Conservation (phyloP, 805 yeast species). For the Yarrowia phangngaensis region DNA sequence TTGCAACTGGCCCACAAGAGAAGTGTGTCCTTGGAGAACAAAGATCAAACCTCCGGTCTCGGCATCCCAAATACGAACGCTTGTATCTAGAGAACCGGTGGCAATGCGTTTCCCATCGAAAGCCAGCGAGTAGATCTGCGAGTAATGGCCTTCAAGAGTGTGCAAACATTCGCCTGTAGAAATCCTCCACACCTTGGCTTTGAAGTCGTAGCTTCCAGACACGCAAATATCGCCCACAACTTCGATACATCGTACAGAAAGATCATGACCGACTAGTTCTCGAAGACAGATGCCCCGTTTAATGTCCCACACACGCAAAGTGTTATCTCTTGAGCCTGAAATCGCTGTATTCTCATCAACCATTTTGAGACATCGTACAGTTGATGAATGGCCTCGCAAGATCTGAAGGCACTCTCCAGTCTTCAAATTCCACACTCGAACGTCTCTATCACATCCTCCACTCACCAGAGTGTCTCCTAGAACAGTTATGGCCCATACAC, state of each 20-base stretch:
- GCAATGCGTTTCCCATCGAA: slow-evolving; percentile 88
- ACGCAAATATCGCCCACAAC: slow-evolving; percentile 65
- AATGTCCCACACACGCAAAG: slow-evolving; percentile 92
- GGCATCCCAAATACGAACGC: slow-evolving; percentile 94
- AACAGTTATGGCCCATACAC: slow-evolving; percentile 94
- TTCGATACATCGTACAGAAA: slow-evolving; percentile 77
- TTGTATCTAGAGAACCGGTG: slow-evolving; percentile 92
- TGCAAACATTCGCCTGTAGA: slow-evolving; percentile 86
- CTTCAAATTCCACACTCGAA: slow-evolving; percentile 89
- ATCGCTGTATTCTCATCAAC: slow-evolving; percentile 74
- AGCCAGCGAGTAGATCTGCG: slow-evolving; percentile 85
- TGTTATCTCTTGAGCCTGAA: slow-evolving; percentile 88
- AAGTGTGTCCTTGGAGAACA: slow-evolving; percentile 79
- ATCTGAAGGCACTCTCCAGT: slow-evolving; percentile 84
- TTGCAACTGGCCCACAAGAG: slow-evolving; percentile 84
- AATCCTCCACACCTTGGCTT: slow-evolving; percentile 88
- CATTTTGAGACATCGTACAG: slow-evolving; percentile 81
- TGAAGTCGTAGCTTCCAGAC: slow-evolving; percentile 82
- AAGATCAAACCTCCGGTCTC: slow-evolving; percentile 77
- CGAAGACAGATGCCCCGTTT: slow-evolving; percentile 81
- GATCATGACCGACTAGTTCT: slow-evolving; percentile 65
- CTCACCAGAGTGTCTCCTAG: slow-evolving; percentile 87
- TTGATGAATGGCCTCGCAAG: slow-evolving; percentile 84
- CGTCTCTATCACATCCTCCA: slow-evolving; percentile 95
- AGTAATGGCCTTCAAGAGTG: slow-evolving; percentile 85